Percentiles rank a stretch among this genome's conserved stretches.
These are phyloP conservation scores for Peronosclerospora sorghi DNA, from an alignment of 352 stramenopile species.

Conservation along the genomic window DNA sequence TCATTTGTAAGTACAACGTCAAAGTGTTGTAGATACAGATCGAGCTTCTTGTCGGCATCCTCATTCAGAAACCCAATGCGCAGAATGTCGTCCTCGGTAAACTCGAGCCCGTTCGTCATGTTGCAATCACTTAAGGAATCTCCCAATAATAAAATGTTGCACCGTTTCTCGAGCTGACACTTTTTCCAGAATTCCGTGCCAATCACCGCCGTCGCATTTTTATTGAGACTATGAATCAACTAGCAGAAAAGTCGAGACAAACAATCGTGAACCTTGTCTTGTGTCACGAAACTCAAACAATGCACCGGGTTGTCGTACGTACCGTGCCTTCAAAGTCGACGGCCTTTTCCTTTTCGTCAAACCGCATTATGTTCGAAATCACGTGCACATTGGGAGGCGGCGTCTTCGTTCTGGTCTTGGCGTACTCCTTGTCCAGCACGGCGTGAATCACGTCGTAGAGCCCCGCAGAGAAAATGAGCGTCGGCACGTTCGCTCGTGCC, in stretches of 20 bases:
- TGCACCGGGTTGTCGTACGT: too few relatives aligned
- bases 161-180: constrained; percentile 53
- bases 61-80: constrained; percentile 64
- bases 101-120: constrained; percentile 55
- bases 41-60: constrained; percentile 40
- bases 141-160: constrained; percentile 66
- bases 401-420: constrained; percentile 15
- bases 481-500: constrained; percentile 43
- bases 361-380: constrained; percentile 76
- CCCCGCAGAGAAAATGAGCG: constrained; percentile 59
- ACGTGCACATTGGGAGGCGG: constrained; percentile 59
- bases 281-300: too few relatives aligned
- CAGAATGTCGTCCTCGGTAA: constrained; percentile 48
- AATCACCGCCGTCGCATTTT: constrained; percentile 53
- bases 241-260: too few relatives aligned
- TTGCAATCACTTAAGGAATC: constrained; percentile 60
- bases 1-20: constrained; percentile 77
- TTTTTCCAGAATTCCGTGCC: constrained; percentile 64
- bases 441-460: constrained; percentile 76
- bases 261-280: too few relatives aligned
- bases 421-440: constrained; percentile 57
- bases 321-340: constrained; percentile 45
- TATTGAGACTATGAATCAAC: constrained; percentile 77
- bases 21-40: constrained; percentile 45
- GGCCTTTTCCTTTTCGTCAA: constrained; percentile 33